A percentile compares a stretch with the other conserved stretches of the same genome.
Conservation (phyloP, 78 protist genomes). For the Anaeramoeba flamelloides region DNA sequence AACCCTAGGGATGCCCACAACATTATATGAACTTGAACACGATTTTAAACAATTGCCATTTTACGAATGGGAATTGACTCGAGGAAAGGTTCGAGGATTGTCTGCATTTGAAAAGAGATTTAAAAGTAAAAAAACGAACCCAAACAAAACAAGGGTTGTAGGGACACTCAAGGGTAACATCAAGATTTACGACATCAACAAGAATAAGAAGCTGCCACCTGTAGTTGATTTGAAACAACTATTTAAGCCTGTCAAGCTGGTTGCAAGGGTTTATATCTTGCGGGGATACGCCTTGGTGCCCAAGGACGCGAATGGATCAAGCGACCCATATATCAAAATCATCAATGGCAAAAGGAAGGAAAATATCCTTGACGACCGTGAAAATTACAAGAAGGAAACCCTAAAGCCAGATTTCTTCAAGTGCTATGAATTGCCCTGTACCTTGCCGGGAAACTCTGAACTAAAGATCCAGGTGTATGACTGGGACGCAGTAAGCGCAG, state of each 20-base stretch:
- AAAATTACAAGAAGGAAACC: constrained; percentile 2
- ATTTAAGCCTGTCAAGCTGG: background rate
- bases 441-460: constrained; percentile 8
- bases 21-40: no score
- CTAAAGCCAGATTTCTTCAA: constrained; percentile 12
- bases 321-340: background rate
- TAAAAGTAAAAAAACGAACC: no score
- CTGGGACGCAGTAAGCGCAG: background rate
- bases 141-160: no score
- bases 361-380: background rate
- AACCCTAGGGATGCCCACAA: no score
- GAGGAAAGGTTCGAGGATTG: no score
- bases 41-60: no score
- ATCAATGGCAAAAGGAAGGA: background rate
- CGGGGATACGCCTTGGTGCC: constrained; percentile 15
- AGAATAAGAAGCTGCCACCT: background rate
- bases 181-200: no score
- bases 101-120: no score
- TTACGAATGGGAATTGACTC: no score
- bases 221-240: background rate
- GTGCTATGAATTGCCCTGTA: constrained; percentile 9
- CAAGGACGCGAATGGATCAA: constrained; percentile 7
- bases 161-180: no score
- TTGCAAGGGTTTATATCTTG: constrained; percentile 9
- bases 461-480: constrained; percentile 10